Conservation (phyloP, 169 alveolate genomes). For the Eimeria sp. region DNA sequence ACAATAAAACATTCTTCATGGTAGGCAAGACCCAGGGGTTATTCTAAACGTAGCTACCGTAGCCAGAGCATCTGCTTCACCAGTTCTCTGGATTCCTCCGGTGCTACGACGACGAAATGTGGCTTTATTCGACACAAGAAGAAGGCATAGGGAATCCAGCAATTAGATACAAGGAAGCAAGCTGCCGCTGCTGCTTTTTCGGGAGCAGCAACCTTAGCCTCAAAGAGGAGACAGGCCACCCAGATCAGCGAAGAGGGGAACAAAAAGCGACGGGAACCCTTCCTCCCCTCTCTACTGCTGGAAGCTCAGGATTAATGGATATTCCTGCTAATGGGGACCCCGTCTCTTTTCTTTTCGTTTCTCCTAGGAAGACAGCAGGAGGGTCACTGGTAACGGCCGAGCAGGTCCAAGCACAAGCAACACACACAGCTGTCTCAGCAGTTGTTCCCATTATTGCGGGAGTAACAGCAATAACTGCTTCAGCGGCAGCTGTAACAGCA, state of each 20-base stretch:
- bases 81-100: neutral
- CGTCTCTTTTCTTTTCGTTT: neutral
- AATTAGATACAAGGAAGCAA: too few species aligned
- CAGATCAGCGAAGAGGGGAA: neutral
- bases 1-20: neutral
- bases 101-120: neutral
- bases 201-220: neutral
- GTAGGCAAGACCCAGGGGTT: neutral
- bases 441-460: constrained; percentile 13
- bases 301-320: neutral
- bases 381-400: neutral
- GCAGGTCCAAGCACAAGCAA: neutral
- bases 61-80: neutral
- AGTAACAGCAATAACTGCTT: neutral
- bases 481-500: constrained; percentile 9
- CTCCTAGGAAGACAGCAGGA: neutral
- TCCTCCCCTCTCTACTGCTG: neutral
- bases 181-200: constrained; percentile 26
- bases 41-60: neutral
- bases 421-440: constrained; percentile 1
- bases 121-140: neutral
- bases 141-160: neutral
- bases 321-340: neutral
- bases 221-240: neutral
- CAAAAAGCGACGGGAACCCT: too few species aligned